Evolutionary conservation across 1,284 basidiomycete species (phyloP), one percentile per base, ranked within the genome.

Genomic region (Moesziomyces aphidis): DNA sequence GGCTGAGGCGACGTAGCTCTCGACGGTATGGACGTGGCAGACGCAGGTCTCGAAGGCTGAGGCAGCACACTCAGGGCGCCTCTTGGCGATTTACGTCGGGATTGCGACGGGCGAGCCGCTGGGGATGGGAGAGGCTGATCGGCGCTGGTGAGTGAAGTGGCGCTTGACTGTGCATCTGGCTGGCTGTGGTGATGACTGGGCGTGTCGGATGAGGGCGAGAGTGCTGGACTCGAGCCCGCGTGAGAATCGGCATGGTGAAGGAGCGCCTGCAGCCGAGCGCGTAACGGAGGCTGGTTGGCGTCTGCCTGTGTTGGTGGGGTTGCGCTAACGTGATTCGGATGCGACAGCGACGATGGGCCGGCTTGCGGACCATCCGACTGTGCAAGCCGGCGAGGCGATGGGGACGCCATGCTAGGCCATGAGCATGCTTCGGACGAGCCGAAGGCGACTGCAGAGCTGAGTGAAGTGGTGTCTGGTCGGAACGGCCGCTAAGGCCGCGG

Each of bases 231-330:
- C 3, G 68, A 64, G 61, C 47, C 50, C 6, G 47, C 50, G 22
- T 70, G 58, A 24, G 68, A 55, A 15, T 70, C 50, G 21, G 54
- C 39, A 23, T 70, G 67, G 47, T 70, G 68, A 5, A 70, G 61
- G 10, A 70, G 58, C 49, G 61, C 68, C 13, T 70, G 68, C 7
- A 70, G 44, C 4, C 68, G 57, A 23, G 68, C 61, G 6, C 61
- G 68, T 24, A 70, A 42, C 24, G 55, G 61, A 43, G 68, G 61
- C 13, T 60, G 61, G n/a, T 65, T 54, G 17, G 17, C 39, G n/a
- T 46, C 46, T 13, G 45, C 34, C 13, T 50, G 59, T 31, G 31
- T 47, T 19, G 54, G 21, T 13, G 22, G 36, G 5, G 15, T 9
- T 5, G 45, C 47, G 21, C 62, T 49, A 13, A 28, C 23, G 52